Conservation (phyloP, 2,329 filamentous ascomycete genomes). For the Cladobotryum mycophilum region DNA sequence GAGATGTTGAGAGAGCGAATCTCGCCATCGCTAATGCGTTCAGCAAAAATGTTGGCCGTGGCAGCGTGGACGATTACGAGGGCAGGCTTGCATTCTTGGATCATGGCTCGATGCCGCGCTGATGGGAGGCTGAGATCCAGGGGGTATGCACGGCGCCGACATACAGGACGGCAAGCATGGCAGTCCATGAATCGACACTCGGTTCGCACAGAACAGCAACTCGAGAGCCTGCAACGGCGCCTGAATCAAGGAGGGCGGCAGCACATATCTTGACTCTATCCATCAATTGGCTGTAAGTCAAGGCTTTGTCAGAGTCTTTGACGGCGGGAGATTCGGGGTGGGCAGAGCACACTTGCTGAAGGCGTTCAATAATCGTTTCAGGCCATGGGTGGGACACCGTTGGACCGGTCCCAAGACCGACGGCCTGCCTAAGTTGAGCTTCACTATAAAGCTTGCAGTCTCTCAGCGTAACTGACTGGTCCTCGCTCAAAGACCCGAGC, state of each 20-base stretch:
- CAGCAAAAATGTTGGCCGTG: not conserved
- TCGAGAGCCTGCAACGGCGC: conserved; percentile 16
- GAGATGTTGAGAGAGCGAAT: not conserved
- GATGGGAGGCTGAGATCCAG: conserved; percentile 27
- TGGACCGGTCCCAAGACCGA: not conserved
- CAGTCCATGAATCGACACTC: conserved; percentile 25
- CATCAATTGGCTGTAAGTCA: too few relatives aligned
- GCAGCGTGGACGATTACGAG: too few relatives aligned
- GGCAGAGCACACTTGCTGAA: not conserved
- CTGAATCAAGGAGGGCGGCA: too few relatives aligned
- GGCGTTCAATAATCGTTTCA: not conserved
- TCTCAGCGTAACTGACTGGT: too few relatives aligned
- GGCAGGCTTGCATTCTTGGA: too few relatives aligned
- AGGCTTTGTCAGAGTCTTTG: too few relatives aligned
- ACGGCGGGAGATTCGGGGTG: not conserved
- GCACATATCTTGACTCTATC: too few relatives aligned
- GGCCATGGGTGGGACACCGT: not conserved
- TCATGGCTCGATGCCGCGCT: too few relatives aligned
- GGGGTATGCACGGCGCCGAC: conserved; percentile 33
- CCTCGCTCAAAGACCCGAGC: too few relatives aligned
- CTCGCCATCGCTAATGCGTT: not conserved
- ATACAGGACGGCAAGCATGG: conserved; percentile 34
- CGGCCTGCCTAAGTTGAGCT: conserved; percentile 4
- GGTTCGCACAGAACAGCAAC: conserved; percentile 30
- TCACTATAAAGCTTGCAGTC: too few relatives aligned